Evolutionary conservation across 306 rosid species (phyloP).

Genomic region (Rosa lucieae): DNA sequence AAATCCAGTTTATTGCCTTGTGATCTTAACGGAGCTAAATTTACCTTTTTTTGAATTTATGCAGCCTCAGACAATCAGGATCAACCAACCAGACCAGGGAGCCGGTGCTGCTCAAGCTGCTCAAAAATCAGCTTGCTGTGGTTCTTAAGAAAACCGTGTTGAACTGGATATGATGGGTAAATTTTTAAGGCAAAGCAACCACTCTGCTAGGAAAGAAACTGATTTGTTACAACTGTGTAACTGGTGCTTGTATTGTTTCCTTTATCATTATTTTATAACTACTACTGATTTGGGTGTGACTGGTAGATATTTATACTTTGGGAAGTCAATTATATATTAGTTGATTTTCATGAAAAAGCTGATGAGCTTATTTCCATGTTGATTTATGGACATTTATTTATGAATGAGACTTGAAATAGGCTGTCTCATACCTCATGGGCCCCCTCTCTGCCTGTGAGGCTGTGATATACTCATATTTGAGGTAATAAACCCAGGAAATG

Average conservation of each 20-base stretch:
- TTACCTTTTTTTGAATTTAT: conserved; percentile 28
- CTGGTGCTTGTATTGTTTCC: conserved; percentile 48
- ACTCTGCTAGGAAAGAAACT: conserved; percentile 43
- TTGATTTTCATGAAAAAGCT: conserved; percentile 27
- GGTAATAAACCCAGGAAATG: neutral
- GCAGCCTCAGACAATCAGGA: conserved; percentile 89
- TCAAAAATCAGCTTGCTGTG: conserved; percentile 89
- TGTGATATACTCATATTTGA: neutral
- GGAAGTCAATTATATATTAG: conserved; percentile 49
- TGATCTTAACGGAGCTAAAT: neutral
- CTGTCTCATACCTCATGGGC: neutral
- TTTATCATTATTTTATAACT: conserved; percentile 37
- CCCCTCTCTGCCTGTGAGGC: neutral
- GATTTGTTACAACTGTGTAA: conserved; percentile 50
- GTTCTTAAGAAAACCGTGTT: conserved; percentile 42
- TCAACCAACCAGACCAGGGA: conserved; percentile 80
- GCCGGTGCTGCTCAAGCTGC: conserved; percentile 68
- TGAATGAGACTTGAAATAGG: neutral
- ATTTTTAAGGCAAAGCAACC: conserved; percentile 35
- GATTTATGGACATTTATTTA: no score
- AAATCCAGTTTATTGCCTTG: neutral
- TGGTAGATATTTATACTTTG: conserved; percentile 47
- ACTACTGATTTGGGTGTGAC: conserved; percentile 61
- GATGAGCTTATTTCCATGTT: neutral
- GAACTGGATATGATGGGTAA: conserved; percentile 30